phyloP scores from a whole-genome alignment of 1,284 basidiomycete genomes.

The Acaromyces ingoldii region DNA sequence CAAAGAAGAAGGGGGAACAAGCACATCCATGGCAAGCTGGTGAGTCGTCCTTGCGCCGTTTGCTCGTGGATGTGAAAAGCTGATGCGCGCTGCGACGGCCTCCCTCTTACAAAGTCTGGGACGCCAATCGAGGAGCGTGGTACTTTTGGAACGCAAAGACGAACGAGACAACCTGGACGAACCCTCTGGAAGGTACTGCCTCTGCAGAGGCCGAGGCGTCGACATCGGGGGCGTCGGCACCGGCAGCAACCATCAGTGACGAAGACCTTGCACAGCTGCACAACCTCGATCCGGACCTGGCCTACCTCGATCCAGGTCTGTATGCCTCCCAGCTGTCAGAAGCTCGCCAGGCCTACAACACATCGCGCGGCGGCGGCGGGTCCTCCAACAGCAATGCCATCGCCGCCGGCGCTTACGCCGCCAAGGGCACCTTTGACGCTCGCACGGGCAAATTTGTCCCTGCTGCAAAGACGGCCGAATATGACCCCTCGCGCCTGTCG shows the following conservation, averaged over 20 bases:
- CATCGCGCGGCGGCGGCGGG: no score
- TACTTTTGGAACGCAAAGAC: slow-evolving; percentile 15
- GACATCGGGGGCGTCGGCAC: background rate
- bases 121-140: slow-evolving; percentile 2
- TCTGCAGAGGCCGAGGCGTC: background rate
- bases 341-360: slow-evolving; percentile 3
- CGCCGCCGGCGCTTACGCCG: background rate
- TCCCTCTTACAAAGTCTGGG: slow-evolving; percentile 9
- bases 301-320: slow-evolving; percentile 10
- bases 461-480: background rate
- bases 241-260: background rate
- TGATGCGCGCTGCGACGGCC: background rate
- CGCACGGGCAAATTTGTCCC: slow-evolving; percentile 7
- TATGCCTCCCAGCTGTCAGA: slow-evolving; percentile 2
- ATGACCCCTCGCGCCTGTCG: background rate
- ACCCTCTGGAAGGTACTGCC: slow-evolving; percentile 1
- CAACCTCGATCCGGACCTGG: slow-evolving; percentile 13
- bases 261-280: slow-evolving; percentile 1
- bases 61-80: background rate
- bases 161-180: slow-evolving; percentile 13
- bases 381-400: background rate
- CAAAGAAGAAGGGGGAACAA: background rate
- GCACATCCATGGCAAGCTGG: slow-evolving; percentile 11
- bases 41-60: background rate
- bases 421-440: background rate